Evolutionary conservation across 108 stramenopile species (phyloP), one percentile per base, ranked within the genome.

Genomic region (Cyclotella choctawhatcheeana): DNA sequence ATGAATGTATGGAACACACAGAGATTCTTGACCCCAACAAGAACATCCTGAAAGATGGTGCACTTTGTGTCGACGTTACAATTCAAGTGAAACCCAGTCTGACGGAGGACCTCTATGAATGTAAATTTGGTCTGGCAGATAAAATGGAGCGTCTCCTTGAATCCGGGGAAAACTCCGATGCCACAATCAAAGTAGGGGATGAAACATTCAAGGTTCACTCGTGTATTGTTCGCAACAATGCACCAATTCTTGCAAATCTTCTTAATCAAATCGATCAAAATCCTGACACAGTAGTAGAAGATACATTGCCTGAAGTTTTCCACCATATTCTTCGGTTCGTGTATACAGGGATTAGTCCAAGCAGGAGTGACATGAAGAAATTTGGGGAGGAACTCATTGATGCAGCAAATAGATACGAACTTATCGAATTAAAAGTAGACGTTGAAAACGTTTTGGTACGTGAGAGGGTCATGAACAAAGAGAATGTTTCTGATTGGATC

Each of bases 371-470:
- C n/a, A 16, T 62, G 18, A 26, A 22, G 13, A 10, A 29, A 48
- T 7, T 37, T 1, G 56, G 61, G 8, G 50, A 64, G 53, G 62
- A 64, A 1, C 40, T 74, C 13, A 58, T 74, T 44, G 55, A 58
- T 3, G 66, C 58, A 48, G 53, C 73, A 31, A 48, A 74, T 53
- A 43, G 32, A 24, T 74, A 58, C 48, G 66, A 64, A 48, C 24
- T 67, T 21, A 30, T 59, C 6, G 65, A 40, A 4, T 24, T 74
- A 20, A 74, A 67, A 47, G 13, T 67, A 27, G 33, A 17, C 5
- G 73, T 58, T 13, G 73, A 74, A 35, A 53, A 34, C 30, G 24
- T 40, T 7, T 25, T 67, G 30, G 67, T 67, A 0, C 22, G 22
- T 12, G 40, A 33, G 20, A 26, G 37, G 1, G 45, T 44, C n/a